Base-by-base conservation (phyloP, 148 eudicot species). In the Cornus suecica region DNA sequence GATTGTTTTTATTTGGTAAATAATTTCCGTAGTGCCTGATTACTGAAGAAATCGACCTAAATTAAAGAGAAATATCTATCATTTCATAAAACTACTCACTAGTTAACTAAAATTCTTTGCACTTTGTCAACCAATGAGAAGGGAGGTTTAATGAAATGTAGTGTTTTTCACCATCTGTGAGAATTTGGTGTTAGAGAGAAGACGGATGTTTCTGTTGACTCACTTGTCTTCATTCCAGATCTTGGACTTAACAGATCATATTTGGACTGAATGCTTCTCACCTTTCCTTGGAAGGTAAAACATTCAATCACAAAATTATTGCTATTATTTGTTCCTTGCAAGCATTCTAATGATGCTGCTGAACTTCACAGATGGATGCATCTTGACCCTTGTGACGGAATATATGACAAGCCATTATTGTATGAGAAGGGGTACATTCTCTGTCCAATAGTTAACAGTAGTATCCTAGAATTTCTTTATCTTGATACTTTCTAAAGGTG, bases 351-450 rank as follows among this genome's bases (percentile, higher is more conserved):
- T 60, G 10, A 32, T 65, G 51, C 31, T 24, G 9, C 15, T 60
- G 60, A 78, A 73, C 31, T 54, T 23, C 62, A 45, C 92, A 92
- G 99, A 83, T 95, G 99, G 99, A 92, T 95, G 91, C 99, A 95
- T 84, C 97, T 95, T 80, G 99, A 95, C 87, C 99, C 99, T 25
- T 92, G 99, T 82, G 99, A 95, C 77, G 97, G 90, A 76, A 88
- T 91, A 80, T 91, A 88, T 83, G 99, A 95, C 87, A 92, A 83
- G 61, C 97, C 99, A 14, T 79, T 95, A 74, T 76, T 95, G n/a
- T 95, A 95, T 83, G 97, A 95, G 83, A 92, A 89, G 74, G 99
- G 99, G 99, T 95, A 89, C 62, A 72, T 64, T 60, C 73, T 60
- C 60, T 28, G 61, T 74, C 68, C 8, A 41, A 28, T 31, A 29